Evolutionary conservation across 208 protist species (phyloP).

Genomic region (Trypanosoma rangeli): DNA sequence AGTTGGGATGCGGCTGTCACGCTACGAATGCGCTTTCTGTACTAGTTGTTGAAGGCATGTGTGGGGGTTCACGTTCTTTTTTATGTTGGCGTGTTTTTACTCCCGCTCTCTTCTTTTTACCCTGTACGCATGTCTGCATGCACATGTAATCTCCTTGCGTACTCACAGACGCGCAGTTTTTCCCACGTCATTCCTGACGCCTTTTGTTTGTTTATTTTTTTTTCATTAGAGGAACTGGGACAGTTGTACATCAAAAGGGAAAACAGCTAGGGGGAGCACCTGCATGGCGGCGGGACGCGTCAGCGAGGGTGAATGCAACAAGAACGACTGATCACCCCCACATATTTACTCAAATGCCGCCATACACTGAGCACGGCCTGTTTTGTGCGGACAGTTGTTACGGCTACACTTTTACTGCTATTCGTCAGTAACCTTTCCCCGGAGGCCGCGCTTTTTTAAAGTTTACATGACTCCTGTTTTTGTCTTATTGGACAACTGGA

Average conservation of each 20-base stretch:
- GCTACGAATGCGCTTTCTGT: slow-evolving; percentile 34
- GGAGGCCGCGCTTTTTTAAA: neutral
- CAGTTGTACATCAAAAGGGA: too few species aligned
- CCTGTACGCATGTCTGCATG: too few species aligned
- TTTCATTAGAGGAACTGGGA: too few species aligned
- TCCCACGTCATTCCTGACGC: too few species aligned
- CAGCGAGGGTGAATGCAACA: neutral
- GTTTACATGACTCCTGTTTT: neutral
- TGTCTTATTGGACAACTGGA: neutral
- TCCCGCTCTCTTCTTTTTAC: slow-evolving; percentile 1
- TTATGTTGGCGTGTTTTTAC: slow-evolving; percentile 4
- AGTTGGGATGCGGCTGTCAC: neutral
- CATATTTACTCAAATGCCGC: neutral
- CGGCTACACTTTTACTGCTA: neutral
- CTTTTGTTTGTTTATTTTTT: too few species aligned
- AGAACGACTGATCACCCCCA: neutral
- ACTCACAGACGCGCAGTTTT: too few species aligned
- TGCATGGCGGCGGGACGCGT: too few species aligned
- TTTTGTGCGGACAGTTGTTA: slow-evolving; percentile 2
- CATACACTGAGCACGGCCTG: neutral
- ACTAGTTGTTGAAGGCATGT: slow-evolving; percentile 15
- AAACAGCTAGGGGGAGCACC: too few species aligned
- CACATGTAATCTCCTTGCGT: too few species aligned
- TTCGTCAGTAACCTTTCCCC: neutral
- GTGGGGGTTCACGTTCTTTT: neutral